phyloP scores from a whole-genome alignment of 257 asterid genomes.

The Solanum chilense region DNA sequence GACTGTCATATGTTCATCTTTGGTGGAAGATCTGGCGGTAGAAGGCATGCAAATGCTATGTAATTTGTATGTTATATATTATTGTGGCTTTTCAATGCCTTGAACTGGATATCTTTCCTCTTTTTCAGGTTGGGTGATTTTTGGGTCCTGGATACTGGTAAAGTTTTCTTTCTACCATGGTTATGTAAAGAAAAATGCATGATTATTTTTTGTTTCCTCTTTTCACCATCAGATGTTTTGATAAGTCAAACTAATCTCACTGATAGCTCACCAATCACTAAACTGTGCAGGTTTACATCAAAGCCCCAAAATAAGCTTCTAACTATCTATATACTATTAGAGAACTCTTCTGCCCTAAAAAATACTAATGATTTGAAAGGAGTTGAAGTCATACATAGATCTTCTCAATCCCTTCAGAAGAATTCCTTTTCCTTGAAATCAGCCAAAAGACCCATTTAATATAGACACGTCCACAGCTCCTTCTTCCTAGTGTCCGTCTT shows the following conservation, averaged over 20 bases:
- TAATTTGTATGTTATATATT: background rate
- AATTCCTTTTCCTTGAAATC: background rate
- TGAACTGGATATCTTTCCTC: background rate
- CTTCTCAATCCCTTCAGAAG: background rate
- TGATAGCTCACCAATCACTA: slow-evolving; percentile 1
- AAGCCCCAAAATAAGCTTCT: background rate
- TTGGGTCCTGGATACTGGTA: slow-evolving; percentile 99
- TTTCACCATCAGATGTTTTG: background rate
- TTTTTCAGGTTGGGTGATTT: slow-evolving; percentile 87
- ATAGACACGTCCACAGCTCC: background rate
- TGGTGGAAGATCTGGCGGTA: slow-evolving; percentile 87
- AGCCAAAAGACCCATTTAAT: background rate
- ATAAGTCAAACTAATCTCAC: background rate
- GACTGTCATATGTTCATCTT: slow-evolving; percentile 95
- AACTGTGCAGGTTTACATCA: background rate
- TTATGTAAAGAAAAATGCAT: background rate
- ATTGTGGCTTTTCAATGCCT: background rate
- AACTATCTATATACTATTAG: background rate
- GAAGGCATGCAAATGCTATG: slow-evolving; percentile 36
- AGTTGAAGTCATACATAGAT: background rate
- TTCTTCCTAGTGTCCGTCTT: background rate
- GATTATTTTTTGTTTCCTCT: background rate
- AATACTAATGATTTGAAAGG: background rate
- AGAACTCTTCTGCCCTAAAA: background rate
- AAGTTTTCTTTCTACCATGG: slow-evolving; percentile 1